Percentiles rank a stretch among this genome's conserved stretches.
Conservation (phyloP, 2,329 filamentous ascomycete species). For the Xylariaceae sp. region DNA sequence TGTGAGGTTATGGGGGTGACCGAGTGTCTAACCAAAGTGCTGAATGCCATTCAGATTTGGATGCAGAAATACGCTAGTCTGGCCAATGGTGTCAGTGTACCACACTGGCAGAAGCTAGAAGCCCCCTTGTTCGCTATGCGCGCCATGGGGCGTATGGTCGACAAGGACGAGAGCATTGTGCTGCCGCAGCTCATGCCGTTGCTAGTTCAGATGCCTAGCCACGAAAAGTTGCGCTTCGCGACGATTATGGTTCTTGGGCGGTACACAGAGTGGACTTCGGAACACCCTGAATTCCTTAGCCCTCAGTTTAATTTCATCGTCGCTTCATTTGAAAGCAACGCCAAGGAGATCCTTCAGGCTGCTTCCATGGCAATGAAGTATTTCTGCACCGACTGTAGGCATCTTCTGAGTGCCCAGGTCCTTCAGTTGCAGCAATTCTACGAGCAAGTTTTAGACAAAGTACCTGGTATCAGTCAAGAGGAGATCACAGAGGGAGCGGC, state of each 20-base stretch:
- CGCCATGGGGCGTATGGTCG: slow-evolving; percentile 95
- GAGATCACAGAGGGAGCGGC: slow-evolving; percentile 96
- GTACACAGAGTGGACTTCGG: slow-evolving; percentile 97
- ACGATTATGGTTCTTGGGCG: slow-evolving; percentile 96
- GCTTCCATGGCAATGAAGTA: slow-evolving; percentile 94
- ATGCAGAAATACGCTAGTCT: slow-evolving; percentile 77
- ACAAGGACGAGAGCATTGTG: slow-evolving; percentile 81
- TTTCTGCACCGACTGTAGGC: slow-evolving; percentile 92
- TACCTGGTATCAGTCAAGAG: slow-evolving; percentile 85
- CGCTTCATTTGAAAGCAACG: slow-evolving; percentile 82
- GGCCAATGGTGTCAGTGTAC: slow-evolving; percentile 71
- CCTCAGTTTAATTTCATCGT: slow-evolving; percentile 95
- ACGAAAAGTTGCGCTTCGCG: slow-evolving; percentile 97
- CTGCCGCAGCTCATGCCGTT: slow-evolving; percentile 89
- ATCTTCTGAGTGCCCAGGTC: slow-evolving; percentile 79
- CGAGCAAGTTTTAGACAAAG: slow-evolving; percentile 79
- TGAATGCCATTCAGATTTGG: slow-evolving; percentile 83
- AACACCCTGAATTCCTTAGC: slow-evolving; percentile 88
- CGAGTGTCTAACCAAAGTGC: slow-evolving; percentile 86
- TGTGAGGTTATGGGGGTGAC: slow-evolving; percentile 95
- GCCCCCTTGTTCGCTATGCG: slow-evolving; percentile 93
- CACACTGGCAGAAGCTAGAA: slow-evolving; percentile 94
- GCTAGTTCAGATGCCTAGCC: slow-evolving; percentile 88
- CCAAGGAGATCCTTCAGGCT: slow-evolving; percentile 86
- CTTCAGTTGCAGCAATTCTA: slow-evolving; percentile 89